These are phyloP conservation scores for Torulaspora maleeae DNA, from an alignment of 805 yeast genomes.

Conservation along the genomic window DNA sequence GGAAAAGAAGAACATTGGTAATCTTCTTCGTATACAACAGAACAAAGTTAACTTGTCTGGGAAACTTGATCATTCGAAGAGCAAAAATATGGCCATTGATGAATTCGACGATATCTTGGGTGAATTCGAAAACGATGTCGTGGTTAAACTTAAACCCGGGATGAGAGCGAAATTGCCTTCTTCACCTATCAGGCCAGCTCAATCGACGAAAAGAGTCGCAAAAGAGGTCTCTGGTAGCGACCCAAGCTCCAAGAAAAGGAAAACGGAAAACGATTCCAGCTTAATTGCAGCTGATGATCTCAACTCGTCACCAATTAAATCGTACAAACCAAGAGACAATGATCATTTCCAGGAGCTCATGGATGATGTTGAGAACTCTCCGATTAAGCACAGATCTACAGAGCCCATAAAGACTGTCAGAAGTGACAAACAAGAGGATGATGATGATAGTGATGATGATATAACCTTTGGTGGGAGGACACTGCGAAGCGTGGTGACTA, in stretches of 20 bases:
- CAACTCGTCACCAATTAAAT: conserved; percentile 30
- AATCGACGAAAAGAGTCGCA: background rate
- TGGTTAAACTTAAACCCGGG: conserved; percentile 3
- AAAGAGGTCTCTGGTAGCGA: background rate
- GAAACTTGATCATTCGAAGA: conserved; percentile 30
- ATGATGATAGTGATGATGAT: conserved; percentile 33
- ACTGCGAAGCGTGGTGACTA: conserved; percentile 27
- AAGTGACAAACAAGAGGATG: conserved; percentile 33
- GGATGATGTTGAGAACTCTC: conserved; percentile 25
- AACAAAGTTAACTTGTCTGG: conserved; percentile 40
- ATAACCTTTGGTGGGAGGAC: conserved; percentile 29
- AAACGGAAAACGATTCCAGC: conserved; percentile 12
- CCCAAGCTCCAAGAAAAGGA: conserved; percentile 14
- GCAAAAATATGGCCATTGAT: conserved; percentile 44
- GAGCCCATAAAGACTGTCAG: conserved; percentile 7
- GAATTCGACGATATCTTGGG: conserved; percentile 67
- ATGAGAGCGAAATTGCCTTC: conserved; percentile 6
- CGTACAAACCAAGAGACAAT: conserved; percentile 7
- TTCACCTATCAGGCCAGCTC: conserved; percentile 5
- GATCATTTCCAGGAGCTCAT: conserved; percentile 15
- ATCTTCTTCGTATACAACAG: conserved; percentile 48
- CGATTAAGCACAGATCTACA: conserved; percentile 13
- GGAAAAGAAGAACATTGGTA: conserved; percentile 35
- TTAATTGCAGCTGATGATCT: conserved; percentile 10
- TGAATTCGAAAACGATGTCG: conserved; percentile 39